Percentiles rank a stretch among this genome's conserved stretches.
These are phyloP conservation scores for Nicotiana otophora DNA, from an alignment of 257 asterid species.

Conservation along the genomic window DNA sequence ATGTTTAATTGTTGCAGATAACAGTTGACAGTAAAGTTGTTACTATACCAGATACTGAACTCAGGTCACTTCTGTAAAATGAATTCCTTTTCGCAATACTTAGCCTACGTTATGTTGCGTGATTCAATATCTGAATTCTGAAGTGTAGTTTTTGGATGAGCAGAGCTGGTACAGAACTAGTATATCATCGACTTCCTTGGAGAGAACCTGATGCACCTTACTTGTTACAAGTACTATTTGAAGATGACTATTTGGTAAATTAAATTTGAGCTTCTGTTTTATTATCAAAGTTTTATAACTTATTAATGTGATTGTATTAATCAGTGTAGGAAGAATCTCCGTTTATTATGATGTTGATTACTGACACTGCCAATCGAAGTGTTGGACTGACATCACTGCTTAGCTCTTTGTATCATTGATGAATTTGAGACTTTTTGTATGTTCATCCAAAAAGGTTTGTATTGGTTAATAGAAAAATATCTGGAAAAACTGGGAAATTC, in stretches of 20 bases:
- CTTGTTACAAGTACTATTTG: slow-evolving; percentile 56
- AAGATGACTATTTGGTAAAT: slow-evolving; percentile 72
- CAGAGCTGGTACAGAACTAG: slow-evolving; percentile 60
- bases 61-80: slow-evolving; percentile 46
- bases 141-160: slow-evolving; percentile 2
- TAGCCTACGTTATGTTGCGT: neutral
- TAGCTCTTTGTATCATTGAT: neutral
- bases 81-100: neutral
- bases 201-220: slow-evolving; percentile 88
- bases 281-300: neutral
- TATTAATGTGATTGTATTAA: neutral
- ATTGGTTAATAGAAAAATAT: neutral
- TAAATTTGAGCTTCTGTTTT: slow-evolving; percentile 5
- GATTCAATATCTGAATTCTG: neutral
- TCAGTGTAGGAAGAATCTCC: neutral
- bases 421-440: neutral
- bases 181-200: slow-evolving; percentile 91
- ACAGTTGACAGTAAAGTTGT: slow-evolving; percentile 54
- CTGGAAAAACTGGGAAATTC: neutral
- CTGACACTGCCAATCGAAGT: neutral
- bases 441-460: neutral
- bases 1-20: slow-evolving; percentile 44
- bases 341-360: neutral
- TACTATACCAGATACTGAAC: slow-evolving; percentile 43
- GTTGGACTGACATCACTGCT: neutral